Conservation (phyloP, 2,329 filamentous ascomycete genomes). For the Colletotrichum scovillei region DNA sequence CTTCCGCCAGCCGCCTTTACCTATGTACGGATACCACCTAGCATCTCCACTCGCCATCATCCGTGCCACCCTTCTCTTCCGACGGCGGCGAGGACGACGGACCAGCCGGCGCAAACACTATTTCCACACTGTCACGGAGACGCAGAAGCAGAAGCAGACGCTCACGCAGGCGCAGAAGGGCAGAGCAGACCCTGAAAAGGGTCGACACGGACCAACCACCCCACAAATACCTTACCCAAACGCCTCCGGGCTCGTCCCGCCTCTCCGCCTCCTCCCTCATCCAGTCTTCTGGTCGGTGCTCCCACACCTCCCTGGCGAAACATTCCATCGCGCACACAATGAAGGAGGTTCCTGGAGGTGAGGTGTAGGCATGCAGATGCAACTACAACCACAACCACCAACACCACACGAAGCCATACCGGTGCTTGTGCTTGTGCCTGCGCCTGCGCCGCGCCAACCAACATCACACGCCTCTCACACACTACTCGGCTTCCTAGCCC, state of each 20-base stretch:
- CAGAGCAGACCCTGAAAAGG: slow-evolving; percentile 22
- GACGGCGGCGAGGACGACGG: neutral
- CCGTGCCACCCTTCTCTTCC: slow-evolving; percentile 9
- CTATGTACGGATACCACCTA: neutral
- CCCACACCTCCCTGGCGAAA: slow-evolving; percentile 29
- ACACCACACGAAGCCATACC: slow-evolving; percentile 11
- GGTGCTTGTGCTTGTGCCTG: neutral
- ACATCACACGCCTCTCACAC: neutral
- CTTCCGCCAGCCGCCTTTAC: slow-evolving; percentile 1
- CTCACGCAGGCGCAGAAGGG: neutral
- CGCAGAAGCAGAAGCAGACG: neutral
- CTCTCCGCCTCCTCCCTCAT: neutral
- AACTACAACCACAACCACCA: neutral
- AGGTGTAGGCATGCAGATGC: neutral
- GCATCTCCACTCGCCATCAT: slow-evolving; percentile 5
- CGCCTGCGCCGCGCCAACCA: slow-evolving; percentile 6
- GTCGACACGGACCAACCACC: slow-evolving; percentile 17
- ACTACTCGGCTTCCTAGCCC: neutral
- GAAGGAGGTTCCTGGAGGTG: neutral
- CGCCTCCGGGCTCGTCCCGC: slow-evolving; percentile 18
- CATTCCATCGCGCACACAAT: slow-evolving; percentile 14
- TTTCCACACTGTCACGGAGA: slow-evolving; percentile 21
- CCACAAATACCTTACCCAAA: slow-evolving; percentile 33
- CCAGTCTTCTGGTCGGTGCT: neutral
- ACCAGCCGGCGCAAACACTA: slow-evolving; percentile 17